Evolutionary conservation across 2,329 filamentous ascomycete species (phyloP).

Genomic region (Plenodomus tracheiphilus): DNA sequence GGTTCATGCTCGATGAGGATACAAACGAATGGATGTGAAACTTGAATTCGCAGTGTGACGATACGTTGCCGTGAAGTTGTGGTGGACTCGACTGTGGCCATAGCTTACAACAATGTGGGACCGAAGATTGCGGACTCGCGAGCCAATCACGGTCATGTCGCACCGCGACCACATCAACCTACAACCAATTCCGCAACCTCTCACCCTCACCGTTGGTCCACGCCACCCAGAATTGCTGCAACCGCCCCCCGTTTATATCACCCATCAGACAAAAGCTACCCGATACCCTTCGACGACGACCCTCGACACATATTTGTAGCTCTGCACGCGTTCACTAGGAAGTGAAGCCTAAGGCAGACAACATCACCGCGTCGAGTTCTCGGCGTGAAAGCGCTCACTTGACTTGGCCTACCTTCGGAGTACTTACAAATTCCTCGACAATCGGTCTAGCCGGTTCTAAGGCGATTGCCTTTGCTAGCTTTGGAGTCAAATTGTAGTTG

Average conservation of each 20-base stretch:
- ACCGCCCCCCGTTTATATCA: not conserved
- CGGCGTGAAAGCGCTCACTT: not conserved
- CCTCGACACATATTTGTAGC: not conserved
- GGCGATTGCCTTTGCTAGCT: not conserved
- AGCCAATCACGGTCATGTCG: constrained; percentile 20
- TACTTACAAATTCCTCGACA: not conserved
- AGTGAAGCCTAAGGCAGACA: not conserved
- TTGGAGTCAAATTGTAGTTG: constrained; percentile 3
- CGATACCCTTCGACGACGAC: not conserved
- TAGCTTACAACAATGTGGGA: constrained; percentile 9
- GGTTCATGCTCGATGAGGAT: not conserved
- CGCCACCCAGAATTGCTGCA: not conserved
- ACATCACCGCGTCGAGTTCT: not conserved
- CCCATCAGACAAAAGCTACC: not conserved
- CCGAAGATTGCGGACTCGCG: constrained; percentile 16
- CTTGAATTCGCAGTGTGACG: not conserved
- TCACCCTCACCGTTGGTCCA: constrained; percentile 4
- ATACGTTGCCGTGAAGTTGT: not conserved
- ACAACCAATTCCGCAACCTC: constrained; percentile 5
- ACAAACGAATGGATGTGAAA: not conserved
- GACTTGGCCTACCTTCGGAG: not conserved
- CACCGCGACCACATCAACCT: constrained; percentile 15
- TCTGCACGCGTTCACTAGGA: not conserved
- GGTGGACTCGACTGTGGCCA: not conserved
- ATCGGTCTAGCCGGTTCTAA: not conserved